phyloP scores from a whole-genome alignment of 495 filamentous ascomycete species.

The Talaromyces adpressus region DNA sequence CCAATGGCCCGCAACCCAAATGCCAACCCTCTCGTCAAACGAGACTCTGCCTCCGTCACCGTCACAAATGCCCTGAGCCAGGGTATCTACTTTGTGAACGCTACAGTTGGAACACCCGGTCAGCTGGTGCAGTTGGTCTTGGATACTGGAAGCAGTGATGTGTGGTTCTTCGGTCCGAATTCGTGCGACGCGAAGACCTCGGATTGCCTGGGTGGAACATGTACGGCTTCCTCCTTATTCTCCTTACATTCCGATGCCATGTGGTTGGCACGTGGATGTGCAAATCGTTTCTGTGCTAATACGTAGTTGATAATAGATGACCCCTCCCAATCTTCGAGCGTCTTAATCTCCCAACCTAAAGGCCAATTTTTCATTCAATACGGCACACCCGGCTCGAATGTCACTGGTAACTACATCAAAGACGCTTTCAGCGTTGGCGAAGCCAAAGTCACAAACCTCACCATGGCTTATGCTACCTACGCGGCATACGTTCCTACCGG shows the following conservation, averaged over 20 bases:
- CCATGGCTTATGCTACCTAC: constrained; percentile 64
- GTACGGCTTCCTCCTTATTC: neutral
- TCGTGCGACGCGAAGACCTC: constrained; percentile 5
- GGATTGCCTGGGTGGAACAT: constrained; percentile 5
- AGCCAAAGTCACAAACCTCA: constrained; percentile 44
- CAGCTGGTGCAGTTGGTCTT: constrained; percentile 49
- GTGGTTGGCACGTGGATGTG: neutral
- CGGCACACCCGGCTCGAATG: constrained; percentile 59
- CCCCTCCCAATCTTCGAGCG: constrained; percentile 1
- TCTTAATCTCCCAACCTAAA: neutral
- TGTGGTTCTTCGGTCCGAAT: constrained; percentile 49
- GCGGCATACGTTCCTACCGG: constrained; percentile 39
- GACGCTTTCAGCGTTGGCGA: constrained; percentile 56
- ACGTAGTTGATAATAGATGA: neutral
- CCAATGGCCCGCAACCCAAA: constrained; percentile 2
- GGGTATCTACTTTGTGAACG: constrained; percentile 51
- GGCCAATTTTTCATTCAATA: constrained; percentile 67
- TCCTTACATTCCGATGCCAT: neutral
- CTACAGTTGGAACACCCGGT: constrained; percentile 55
- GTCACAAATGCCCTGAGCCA: constrained; percentile 43
- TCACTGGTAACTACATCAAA: constrained; percentile 62
- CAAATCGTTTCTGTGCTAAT: neutral
- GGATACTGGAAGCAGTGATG: constrained; percentile 71
- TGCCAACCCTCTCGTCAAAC: neutral
- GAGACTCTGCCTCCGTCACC: constrained; percentile 44